Conservation (phyloP, 257 asterid species). For the Apocynum venetum region DNA sequence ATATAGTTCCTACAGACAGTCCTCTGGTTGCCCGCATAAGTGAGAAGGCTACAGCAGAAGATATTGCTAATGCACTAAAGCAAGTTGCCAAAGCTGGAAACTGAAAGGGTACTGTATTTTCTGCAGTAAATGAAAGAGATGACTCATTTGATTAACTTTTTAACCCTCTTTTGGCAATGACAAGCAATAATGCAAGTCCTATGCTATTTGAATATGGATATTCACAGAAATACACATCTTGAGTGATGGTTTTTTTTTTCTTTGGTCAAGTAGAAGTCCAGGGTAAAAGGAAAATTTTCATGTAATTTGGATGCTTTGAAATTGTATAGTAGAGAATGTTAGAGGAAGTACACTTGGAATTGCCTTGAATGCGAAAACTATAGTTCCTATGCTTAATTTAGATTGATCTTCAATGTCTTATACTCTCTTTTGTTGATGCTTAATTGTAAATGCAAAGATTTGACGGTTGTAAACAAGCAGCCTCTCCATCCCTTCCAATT, state of each 20-base stretch:
- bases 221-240: too few relatives aligned
- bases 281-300: not conserved
- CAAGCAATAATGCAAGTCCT: not conserved
- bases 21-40: slow-evolving; percentile 40
- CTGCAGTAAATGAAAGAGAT: not conserved
- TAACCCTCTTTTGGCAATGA: not conserved
- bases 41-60: slow-evolving; percentile 44
- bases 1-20: slow-evolving; percentile 62
- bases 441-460: too few relatives aligned
- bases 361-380: too few relatives aligned
- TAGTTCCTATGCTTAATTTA: not conserved
- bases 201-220: not conserved
- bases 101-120: slow-evolving; percentile 13
- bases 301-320: not conserved
- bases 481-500: too few relatives aligned
- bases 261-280: not conserved
- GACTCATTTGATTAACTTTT: too few relatives aligned
- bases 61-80: slow-evolving; percentile 46
- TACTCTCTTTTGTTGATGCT: too few relatives aligned
- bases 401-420: too few relatives aligned
- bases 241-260: too few relatives aligned
- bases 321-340: too few relatives aligned
- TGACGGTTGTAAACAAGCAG: too few relatives aligned
- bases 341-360: not conserved
- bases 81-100: slow-evolving; percentile 48